Percentiles rank a stretch among this genome's conserved stretches.
phyloP scores from a whole-genome alignment of 257 asterid species.

The Buddleja alternifolia region DNA sequence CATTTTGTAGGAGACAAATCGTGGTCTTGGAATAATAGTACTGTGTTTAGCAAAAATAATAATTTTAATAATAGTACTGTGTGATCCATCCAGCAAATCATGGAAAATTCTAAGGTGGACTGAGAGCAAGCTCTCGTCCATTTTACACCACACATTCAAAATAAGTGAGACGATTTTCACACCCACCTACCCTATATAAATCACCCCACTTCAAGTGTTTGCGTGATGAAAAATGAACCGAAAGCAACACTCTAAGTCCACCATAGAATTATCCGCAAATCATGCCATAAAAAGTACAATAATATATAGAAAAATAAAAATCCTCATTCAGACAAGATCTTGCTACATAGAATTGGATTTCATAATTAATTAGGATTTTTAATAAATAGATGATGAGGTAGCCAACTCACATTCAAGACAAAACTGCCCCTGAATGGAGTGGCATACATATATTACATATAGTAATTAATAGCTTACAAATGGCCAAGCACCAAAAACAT shows the following conservation, averaged over 20 bases:
- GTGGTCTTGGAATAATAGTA: background rate
- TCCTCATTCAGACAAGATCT: background rate
- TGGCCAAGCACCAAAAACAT: background rate
- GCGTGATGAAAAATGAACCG: too few relatives aligned
- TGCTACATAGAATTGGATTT: background rate
- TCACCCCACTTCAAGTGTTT: too few relatives aligned
- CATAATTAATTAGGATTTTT: background rate
- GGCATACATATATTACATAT: background rate
- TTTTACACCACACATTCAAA: too few relatives aligned
- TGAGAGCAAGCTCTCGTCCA: too few relatives aligned
- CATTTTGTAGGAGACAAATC: background rate
- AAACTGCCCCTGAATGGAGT: conserved; percentile 29
- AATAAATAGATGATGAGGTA: conserved; percentile 7
- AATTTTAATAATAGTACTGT: background rate
- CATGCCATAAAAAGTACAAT: too few relatives aligned
- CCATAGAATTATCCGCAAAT: too few relatives aligned
- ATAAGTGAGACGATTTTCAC: too few relatives aligned
- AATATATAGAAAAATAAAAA: too few relatives aligned
- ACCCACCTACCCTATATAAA: too few relatives aligned
- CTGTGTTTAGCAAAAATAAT: too few relatives aligned
- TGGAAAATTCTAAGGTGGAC: background rate
- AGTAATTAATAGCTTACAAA: background rate
- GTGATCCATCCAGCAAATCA: conserved; percentile 6
- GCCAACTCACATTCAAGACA: conserved; percentile 33
- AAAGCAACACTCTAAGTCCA: too few relatives aligned